Conservation (phyloP, 1,139 yeast species). For the Blastobotrys buckinghamii region DNA sequence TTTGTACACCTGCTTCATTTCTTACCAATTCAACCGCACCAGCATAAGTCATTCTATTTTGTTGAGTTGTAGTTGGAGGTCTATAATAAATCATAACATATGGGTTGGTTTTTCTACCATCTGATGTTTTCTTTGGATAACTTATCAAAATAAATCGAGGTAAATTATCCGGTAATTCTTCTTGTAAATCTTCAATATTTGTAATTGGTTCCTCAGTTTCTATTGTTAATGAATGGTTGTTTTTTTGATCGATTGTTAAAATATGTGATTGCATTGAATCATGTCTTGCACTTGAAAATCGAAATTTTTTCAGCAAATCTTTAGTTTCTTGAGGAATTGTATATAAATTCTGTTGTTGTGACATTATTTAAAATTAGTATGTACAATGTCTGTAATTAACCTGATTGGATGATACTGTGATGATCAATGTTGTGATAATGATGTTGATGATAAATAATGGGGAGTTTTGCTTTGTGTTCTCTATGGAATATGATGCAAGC, state of each 20-base stretch:
- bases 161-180: conserved; percentile 73
- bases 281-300: conserved; percentile 65
- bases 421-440: no score
- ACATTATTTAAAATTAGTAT: neutral
- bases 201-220: conserved; percentile 19
- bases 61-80: conserved; percentile 78
- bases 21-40: conserved; percentile 80
- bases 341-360: conserved; percentile 37
- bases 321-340: conserved; percentile 61
- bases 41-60: conserved; percentile 78
- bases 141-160: conserved; percentile 75
- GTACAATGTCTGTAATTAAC: no score
- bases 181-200: conserved; percentile 52
- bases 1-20: conserved; percentile 69
- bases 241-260: conserved; percentile 36
- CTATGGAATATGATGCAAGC: no score
- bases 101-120: conserved; percentile 71
- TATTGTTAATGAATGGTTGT: conserved; percentile 14
- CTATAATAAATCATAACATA: conserved; percentile 77
- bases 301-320: conserved; percentile 58
- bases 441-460: no score
- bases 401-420: no score
- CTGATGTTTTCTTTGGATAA: conserved; percentile 63
- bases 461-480: no score
- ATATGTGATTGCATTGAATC: conserved; percentile 58